phyloP scores from a whole-genome alignment of 169 alveolate species.

The Eimeria necatrix region DNA sequence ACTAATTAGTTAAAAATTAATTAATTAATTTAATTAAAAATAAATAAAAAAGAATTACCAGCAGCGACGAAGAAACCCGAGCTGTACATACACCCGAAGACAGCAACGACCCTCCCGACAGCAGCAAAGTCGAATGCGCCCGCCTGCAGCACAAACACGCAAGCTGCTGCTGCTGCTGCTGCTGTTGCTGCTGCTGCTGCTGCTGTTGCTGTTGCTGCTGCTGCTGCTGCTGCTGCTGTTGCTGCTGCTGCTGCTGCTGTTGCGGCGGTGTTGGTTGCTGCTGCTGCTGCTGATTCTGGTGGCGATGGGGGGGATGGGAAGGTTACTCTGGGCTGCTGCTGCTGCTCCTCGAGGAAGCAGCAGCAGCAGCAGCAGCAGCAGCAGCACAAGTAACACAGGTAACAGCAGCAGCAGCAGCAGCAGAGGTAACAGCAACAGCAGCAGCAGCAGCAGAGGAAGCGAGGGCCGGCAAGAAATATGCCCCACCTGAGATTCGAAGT shows the following conservation, averaged over 20 bases:
- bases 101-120: neutral
- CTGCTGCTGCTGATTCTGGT: conserved; percentile 12
- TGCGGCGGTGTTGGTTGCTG: neutral
- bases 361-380: too few species aligned
- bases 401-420: conserved; percentile 9
- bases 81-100: neutral
- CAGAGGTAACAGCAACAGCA: neutral
- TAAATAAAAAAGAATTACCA: neutral
- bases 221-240: conserved; percentile 9
- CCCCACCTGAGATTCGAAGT: conserved; percentile 50
- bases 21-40: neutral
- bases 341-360: too few species aligned
- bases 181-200: neutral
- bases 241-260: conserved; percentile 5
- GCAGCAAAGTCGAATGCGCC: neutral
- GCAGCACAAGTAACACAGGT: too few species aligned
- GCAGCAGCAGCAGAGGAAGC: conserved; percentile 8
- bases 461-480: neutral
- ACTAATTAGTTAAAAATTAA: neutral
- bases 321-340: neutral
- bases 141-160: neutral
- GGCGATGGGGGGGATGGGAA: too few species aligned
- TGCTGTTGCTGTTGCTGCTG: conserved; percentile 39
- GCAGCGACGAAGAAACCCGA: neutral
- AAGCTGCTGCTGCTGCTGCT: conserved; percentile 11